phyloP scores from a whole-genome alignment of 108 stramenopile genomes.

The Cylindrotheca fusiformis region DNA sequence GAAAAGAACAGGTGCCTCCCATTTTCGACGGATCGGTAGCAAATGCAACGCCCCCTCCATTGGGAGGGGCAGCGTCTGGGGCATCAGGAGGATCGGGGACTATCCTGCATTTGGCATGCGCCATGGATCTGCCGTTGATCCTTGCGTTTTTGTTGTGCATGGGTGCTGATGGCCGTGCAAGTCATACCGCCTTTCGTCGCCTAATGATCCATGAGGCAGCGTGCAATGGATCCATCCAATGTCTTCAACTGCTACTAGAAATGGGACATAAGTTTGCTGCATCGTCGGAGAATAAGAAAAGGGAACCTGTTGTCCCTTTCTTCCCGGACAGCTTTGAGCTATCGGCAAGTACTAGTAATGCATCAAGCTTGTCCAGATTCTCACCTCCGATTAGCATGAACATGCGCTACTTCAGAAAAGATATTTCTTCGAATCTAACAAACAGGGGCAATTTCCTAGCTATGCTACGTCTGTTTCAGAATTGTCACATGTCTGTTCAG shows the following conservation, averaged over 20 bases:
- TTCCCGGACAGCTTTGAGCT: conserved; percentile 21
- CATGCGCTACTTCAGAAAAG: conserved; percentile 22
- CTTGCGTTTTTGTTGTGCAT: conserved; percentile 70
- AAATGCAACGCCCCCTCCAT: conserved; percentile 67
- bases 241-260: conserved; percentile 73
- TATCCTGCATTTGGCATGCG: conserved; percentile 79
- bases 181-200: conserved; percentile 83
- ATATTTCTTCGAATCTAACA: neutral
- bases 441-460: conserved; percentile 21
- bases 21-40: conserved; percentile 77
- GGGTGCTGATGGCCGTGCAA: conserved; percentile 67
- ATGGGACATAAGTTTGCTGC: conserved; percentile 36
- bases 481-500: conserved; percentile 12
- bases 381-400: conserved; percentile 11
- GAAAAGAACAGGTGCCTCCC: conserved; percentile 19
- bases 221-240: conserved; percentile 71
- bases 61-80: conserved; percentile 38
- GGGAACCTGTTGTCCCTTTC: conserved; percentile 11
- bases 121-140: conserved; percentile 70
- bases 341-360: neutral
- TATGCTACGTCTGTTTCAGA: conserved; percentile 22
- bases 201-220: conserved; percentile 82
- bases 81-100: conserved; percentile 61
- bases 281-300: neutral
- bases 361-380: conserved; percentile 9